These are phyloP conservation scores for Colletotrichum sansevieriae DNA, from an alignment of 2,329 filamentous ascomycete species.

Conservation along the genomic window DNA sequence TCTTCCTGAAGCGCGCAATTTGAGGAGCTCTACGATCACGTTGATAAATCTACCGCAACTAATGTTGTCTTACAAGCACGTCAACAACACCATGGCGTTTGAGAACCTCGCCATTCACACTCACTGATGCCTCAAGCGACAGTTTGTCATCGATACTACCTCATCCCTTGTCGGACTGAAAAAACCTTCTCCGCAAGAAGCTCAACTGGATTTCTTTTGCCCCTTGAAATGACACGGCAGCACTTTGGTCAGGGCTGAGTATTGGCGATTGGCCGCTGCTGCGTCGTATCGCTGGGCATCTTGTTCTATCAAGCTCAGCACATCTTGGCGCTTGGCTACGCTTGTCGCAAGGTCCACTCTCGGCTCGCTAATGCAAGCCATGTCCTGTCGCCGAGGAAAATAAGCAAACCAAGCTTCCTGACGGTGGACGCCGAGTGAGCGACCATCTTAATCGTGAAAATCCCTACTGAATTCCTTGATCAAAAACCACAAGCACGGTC, in stretches of 20 bases:
- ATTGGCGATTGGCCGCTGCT: neutral
- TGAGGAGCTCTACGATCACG: neutral
- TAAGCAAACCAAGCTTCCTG: constrained; percentile 36
- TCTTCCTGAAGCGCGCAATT: no score
- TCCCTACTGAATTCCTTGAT: constrained; percentile 7
- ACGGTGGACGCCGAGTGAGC: neutral
- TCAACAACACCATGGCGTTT: neutral
- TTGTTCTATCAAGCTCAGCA: constrained; percentile 18
- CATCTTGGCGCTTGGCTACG: constrained; percentile 34
- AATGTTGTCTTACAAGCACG: neutral
- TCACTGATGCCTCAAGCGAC: neutral
- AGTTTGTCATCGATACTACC: neutral
- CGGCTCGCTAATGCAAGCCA: constrained; percentile 21
- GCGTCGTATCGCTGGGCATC: constrained; percentile 15
- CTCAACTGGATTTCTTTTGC: neutral
- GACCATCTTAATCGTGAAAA: neutral
- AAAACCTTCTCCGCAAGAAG: constrained; percentile 30
- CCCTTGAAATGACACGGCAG: constrained; percentile 22
- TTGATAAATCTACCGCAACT: neutral
- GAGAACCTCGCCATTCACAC: constrained; percentile 1
- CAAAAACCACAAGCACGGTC: neutral
- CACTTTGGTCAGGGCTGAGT: constrained; percentile 1
- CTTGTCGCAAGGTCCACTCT: constrained; percentile 11
- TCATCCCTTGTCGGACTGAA: constrained; percentile 19
- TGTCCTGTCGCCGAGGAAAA: constrained; percentile 25